Percentiles rank a stretch among this genome's conserved stretches.
phyloP scores from a whole-genome alignment of 352 stramenopile species.

The Pythium coloratum region DNA sequence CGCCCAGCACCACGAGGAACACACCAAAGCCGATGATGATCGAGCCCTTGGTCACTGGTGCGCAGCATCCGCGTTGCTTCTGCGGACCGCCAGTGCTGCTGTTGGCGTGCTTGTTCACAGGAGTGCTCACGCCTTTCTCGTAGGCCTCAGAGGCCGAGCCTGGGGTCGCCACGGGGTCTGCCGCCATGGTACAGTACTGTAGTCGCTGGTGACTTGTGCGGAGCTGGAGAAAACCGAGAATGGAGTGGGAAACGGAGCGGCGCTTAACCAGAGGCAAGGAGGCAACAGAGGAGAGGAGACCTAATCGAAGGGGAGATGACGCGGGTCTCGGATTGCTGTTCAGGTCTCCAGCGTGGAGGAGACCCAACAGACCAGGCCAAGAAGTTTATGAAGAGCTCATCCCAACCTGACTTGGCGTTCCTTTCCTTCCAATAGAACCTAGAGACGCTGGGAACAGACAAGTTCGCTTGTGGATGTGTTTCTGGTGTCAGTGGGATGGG shows the following conservation, averaged over 20 bases:
- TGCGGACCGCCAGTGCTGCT: neutral
- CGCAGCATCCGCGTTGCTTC: slow-evolving; percentile 12
- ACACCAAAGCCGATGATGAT: slow-evolving; percentile 37
- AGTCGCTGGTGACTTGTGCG: neutral
- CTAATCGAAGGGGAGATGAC: neutral
- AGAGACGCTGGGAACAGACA: neutral
- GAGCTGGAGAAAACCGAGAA: slow-evolving; percentile 6
- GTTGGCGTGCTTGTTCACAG: slow-evolving; percentile 8
- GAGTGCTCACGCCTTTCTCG: slow-evolving; percentile 26
- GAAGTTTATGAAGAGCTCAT: neutral
- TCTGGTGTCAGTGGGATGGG: neutral
- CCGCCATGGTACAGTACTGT: slow-evolving; percentile 2
- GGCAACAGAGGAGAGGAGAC: neutral
- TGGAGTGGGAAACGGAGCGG: neutral
- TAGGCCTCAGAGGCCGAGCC: slow-evolving; percentile 27
- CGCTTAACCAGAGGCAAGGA: neutral
- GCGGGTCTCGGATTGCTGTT: neutral
- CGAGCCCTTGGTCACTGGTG: slow-evolving; percentile 30
- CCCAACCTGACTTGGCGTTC: neutral
- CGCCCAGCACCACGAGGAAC: slow-evolving; percentile 41
- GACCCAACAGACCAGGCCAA: neutral
- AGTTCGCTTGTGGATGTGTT: neutral
- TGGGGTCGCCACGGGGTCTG: slow-evolving; percentile 14
- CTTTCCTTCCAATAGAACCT: neutral
- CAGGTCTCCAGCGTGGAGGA: neutral